phyloP scores from a whole-genome alignment of 1,284 basidiomycete species.

The Amylostereum areolatum region DNA sequence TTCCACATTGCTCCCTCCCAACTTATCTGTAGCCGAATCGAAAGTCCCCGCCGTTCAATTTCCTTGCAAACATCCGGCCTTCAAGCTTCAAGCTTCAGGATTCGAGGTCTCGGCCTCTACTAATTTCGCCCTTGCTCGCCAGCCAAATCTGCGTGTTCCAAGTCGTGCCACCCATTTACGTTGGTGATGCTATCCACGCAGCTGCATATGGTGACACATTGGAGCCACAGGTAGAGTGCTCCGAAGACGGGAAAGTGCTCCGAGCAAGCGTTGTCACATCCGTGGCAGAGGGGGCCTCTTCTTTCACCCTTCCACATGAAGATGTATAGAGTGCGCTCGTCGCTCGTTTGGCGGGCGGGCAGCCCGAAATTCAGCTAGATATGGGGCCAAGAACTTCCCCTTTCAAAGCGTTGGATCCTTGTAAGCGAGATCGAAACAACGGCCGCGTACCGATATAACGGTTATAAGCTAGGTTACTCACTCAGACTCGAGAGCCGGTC shows the following conservation, averaged over 20 bases:
- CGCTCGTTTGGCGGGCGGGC: constrained; percentile 72
- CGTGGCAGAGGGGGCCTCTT: constrained; percentile 71
- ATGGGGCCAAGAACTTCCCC: constrained; percentile 67
- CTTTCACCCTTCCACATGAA: constrained; percentile 84
- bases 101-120: too few relatives aligned
- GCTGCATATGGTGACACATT: constrained; percentile 78
- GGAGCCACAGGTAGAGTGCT: constrained; percentile 70
- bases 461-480: constrained; percentile 35
- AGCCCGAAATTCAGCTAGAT: constrained; percentile 75
- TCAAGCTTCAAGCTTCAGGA: too few relatives aligned
- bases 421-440: neutral
- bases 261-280: constrained; percentile 77
- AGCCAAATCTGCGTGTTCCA: constrained; percentile 82
- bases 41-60: too few relatives aligned
- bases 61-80: too few relatives aligned
- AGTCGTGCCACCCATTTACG: constrained; percentile 63
- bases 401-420: constrained; percentile 55
- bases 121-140: constrained; percentile 60
- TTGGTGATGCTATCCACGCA: constrained; percentile 63
- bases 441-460: neutral
- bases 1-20: too few relatives aligned
- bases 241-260: constrained; percentile 69
- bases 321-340: constrained; percentile 80
- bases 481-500: constrained; percentile 61
- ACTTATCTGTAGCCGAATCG: too few relatives aligned